Percentiles rank a stretch among this genome's conserved stretches.
phyloP scores from a whole-genome alignment of 179 eudicot species.

The Monotropa hypopitys region DNA sequence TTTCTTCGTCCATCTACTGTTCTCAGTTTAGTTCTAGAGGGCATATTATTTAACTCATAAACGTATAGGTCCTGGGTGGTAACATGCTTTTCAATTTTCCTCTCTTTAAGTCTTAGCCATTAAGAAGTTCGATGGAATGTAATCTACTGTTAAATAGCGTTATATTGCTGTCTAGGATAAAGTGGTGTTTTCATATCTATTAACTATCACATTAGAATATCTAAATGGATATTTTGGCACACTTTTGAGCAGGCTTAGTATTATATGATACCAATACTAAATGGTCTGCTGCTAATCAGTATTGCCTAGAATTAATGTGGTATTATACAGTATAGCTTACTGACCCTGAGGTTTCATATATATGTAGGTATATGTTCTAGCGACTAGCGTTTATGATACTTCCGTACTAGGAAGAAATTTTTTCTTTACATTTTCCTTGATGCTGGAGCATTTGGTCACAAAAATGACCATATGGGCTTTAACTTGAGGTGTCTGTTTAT shows the following conservation, averaged over 20 bases:
- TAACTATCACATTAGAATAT: background rate
- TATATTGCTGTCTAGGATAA: background rate
- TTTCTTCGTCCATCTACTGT: conserved; percentile 6
- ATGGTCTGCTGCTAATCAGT: background rate
- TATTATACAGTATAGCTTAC: background rate
- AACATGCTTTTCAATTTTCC: background rate
- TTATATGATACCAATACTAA: background rate
- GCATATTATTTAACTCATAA: background rate
- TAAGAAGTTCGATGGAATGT: background rate
- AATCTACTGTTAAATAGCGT: background rate
- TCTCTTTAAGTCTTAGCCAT: background rate
- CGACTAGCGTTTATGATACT: background rate
- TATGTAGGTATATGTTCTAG: background rate
- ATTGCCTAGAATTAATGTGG: background rate
- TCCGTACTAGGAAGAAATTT: background rate
- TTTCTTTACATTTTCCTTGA: background rate
- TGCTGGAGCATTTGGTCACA: background rate
- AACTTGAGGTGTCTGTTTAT: background rate
- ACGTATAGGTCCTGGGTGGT: background rate
- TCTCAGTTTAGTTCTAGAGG: background rate
- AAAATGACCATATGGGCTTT: background rate
- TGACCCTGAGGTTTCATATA: background rate
- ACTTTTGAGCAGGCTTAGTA: background rate
- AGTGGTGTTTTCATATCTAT: background rate
- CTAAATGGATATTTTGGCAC: background rate